Conservation (phyloP, 805 yeast species). For the Ogataea dorogensis region DNA sequence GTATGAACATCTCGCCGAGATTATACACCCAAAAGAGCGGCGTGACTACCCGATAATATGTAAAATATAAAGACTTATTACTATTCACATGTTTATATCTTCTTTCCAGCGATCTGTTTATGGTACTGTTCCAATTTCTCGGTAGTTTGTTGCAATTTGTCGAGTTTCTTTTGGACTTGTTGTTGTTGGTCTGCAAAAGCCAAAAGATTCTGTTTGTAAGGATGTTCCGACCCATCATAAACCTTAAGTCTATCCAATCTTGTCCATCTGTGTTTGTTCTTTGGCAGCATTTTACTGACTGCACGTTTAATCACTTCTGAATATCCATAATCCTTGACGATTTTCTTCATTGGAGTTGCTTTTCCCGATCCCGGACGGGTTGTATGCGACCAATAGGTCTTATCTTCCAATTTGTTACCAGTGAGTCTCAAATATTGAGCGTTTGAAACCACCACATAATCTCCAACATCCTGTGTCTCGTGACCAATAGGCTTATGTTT, state of each 20-base stretch:
- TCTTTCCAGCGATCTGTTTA: slow-evolving; percentile 28
- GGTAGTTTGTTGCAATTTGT: slow-evolving; percentile 35
- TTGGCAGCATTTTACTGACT: slow-evolving; percentile 95
- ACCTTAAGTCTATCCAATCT: slow-evolving; percentile 84
- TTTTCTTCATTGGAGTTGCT: slow-evolving; percentile 74
- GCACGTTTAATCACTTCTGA: slow-evolving; percentile 85
- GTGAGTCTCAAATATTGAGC: slow-evolving; percentile 79
- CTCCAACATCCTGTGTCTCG: slow-evolving; percentile 83
- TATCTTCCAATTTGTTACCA: slow-evolving; percentile 79
- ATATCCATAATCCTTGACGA: slow-evolving; percentile 77
- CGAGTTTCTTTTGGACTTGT: slow-evolving; percentile 44
- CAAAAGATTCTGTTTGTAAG: slow-evolving; percentile 76
- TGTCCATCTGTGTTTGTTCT: slow-evolving; percentile 73
- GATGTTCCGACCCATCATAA: slow-evolving; percentile 85
- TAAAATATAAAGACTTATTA: slow-evolving; percentile 7
- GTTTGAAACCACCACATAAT: slow-evolving; percentile 94
- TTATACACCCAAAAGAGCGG: slow-evolving; percentile 75
- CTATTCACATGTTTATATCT: slow-evolving; percentile 10
- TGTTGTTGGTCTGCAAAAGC: slow-evolving; percentile 82
- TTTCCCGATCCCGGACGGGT: slow-evolving; percentile 87
- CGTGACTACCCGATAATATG: slow-evolving; percentile 27
- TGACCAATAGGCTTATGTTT: slow-evolving; percentile 93
- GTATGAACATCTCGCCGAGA: slow-evolving; percentile 98
- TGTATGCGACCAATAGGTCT: slow-evolving; percentile 86
- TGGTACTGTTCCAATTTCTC: slow-evolving; percentile 27